phyloP scores from a whole-genome alignment of 352 stramenopile genomes.

The Lagenidium giganteum region DNA sequence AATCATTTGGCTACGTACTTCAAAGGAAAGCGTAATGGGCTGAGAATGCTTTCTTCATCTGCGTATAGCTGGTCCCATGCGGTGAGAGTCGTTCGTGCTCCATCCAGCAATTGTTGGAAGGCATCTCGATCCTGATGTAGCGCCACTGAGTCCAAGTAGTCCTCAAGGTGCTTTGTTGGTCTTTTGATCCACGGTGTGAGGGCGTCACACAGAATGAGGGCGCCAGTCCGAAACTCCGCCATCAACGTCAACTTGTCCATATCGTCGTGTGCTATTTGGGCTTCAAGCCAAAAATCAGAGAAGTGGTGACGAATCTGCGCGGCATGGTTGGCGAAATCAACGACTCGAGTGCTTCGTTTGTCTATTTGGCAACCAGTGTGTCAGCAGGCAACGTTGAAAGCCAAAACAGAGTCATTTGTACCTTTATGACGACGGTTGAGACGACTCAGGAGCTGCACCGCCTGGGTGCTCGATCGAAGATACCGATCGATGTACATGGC shows the following conservation, averaged over 20 bases:
- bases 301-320: constrained; percentile 52
- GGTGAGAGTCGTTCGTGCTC: background rate
- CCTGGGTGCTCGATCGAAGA: constrained; percentile 53
- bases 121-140: constrained; percentile 10
- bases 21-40: too few relatives aligned
- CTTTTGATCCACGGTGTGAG: constrained; percentile 1
- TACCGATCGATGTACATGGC: constrained; percentile 85
- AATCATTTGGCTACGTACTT: constrained; percentile 1
- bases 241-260: background rate
- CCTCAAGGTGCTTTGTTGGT: background rate
- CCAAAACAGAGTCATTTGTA: constrained; percentile 2
- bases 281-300: constrained; percentile 16
- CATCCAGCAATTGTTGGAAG: constrained; percentile 14
- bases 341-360: constrained; percentile 40
- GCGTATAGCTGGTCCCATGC: background rate
- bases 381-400: background rate
- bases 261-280: background rate
- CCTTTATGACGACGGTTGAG: constrained; percentile 63
- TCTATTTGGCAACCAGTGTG: constrained; percentile 4
- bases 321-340: constrained; percentile 75
- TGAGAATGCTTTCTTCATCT: too few relatives aligned
- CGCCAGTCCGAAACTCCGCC: constrained; percentile 5
- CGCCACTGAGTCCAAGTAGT: background rate
- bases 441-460: constrained; percentile 79
- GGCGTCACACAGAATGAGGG: background rate